Evolutionary conservation across 2,329 filamentous ascomycete genomes (phyloP).

Genomic region (Fusarium humuli): DNA sequence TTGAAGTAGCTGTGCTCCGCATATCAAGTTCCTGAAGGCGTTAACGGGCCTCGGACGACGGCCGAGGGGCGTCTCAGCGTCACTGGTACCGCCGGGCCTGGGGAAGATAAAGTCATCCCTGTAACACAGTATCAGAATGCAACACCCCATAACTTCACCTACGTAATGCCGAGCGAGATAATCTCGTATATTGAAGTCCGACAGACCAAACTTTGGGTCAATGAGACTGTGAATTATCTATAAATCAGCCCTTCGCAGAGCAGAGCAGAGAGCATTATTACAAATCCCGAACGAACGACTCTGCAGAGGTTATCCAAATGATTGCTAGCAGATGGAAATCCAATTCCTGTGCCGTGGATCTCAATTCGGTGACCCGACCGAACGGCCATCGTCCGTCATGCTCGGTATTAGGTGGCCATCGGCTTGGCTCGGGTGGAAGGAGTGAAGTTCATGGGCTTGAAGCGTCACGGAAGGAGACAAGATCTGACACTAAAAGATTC

Average conservation of each 20-base stretch:
- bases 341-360: not conserved
- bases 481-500: constrained; percentile 20
- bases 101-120: constrained; percentile 38
- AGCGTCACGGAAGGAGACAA: constrained; percentile 10
- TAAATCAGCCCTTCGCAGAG: not conserved
- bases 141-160: constrained; percentile 10
- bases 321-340: not conserved
- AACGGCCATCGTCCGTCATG: constrained; percentile 43
- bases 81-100: constrained; percentile 41
- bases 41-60: constrained; percentile 38
- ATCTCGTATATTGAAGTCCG: constrained; percentile 30
- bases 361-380: not conserved
- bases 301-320: not conserved
- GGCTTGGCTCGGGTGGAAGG: constrained; percentile 53
- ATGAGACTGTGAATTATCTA: not conserved
- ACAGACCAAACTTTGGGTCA: not conserved
- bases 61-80: constrained; percentile 38
- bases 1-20: constrained; percentile 33
- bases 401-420: constrained; percentile 49
- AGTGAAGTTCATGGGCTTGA: constrained; percentile 28
- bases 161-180: constrained; percentile 23
- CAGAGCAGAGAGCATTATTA: not conserved
- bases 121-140: constrained; percentile 20
- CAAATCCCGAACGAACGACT: not conserved
- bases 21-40: constrained; percentile 38